Evolutionary conservation across 2,329 filamentous ascomycete genomes (phyloP).

Genomic region (Phoma sp.): DNA sequence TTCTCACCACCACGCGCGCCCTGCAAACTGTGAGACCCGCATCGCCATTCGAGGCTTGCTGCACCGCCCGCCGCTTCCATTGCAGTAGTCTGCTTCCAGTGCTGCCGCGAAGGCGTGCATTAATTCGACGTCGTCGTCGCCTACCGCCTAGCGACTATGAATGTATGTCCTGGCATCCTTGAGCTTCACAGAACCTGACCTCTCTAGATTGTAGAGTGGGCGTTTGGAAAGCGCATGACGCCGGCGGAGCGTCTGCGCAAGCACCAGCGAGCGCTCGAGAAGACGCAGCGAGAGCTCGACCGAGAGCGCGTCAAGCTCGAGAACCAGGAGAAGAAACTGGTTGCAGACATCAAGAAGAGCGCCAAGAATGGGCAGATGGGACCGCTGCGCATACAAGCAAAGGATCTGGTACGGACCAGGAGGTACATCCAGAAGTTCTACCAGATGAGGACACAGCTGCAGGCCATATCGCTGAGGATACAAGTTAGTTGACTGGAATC

Average conservation of each 20-base stretch:
- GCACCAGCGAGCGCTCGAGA: conserved; percentile 96
- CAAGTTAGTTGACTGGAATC: conserved; percentile 66
- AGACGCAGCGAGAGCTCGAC: conserved; percentile 95
- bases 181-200: background rate
- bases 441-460: conserved; percentile 94
- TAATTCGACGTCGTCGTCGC: background rate
- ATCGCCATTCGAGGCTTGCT: background rate
- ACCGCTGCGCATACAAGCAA: conserved; percentile 98
- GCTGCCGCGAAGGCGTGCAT: background rate
- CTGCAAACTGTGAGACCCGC: background rate
- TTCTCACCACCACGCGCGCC: conserved; percentile 7
- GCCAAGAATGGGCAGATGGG: conserved; percentile 98
- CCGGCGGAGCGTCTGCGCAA: conserved; percentile 88
- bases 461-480: conserved; percentile 92
- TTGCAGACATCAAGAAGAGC: conserved; percentile 96
- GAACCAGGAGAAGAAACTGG: conserved; percentile 97
- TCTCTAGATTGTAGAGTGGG: conserved; percentile 93
- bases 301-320: conserved; percentile 94
- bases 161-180: conserved; percentile 53
- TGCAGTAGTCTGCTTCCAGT: too few relatives aligned
- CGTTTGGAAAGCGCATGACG: conserved; percentile 99
- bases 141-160: conserved; percentile 55
- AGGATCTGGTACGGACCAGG: conserved; percentile 91
- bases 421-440: conserved; percentile 98
- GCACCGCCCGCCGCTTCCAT: background rate